Evolutionary conservation across 2,329 filamentous ascomycete species (phyloP).

Genomic region (Aspergillus fumigatiaffinis): DNA sequence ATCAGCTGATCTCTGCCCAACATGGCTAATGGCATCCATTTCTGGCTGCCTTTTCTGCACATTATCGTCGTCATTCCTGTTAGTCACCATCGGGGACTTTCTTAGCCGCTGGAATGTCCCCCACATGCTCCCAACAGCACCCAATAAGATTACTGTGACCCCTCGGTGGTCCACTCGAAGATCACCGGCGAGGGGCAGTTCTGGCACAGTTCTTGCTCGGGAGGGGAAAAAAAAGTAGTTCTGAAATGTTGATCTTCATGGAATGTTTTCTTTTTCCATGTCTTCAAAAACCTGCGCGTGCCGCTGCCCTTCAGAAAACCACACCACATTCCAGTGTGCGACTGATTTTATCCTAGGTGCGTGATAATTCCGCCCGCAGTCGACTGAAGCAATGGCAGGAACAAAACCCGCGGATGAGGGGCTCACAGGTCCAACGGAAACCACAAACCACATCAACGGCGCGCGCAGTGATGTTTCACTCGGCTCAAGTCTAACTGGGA

Average conservation of each 20-base stretch:
- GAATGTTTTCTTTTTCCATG: neutral
- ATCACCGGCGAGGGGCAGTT: neutral
- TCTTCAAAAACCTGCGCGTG: neutral
- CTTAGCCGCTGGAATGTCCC: neutral
- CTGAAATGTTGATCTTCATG: neutral
- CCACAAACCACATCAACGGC: neutral
- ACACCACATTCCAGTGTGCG: neutral
- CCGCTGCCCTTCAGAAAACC: neutral
- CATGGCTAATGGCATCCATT: neutral
- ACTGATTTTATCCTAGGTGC: slow-evolving; percentile 8
- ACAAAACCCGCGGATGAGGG: slow-evolving; percentile 7
- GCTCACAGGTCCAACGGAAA: neutral
- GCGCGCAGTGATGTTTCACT: neutral
- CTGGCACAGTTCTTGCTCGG: neutral
- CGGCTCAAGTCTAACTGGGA: neutral
- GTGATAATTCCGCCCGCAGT: slow-evolving; percentile 11
- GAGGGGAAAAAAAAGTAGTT: neutral
- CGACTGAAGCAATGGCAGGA: slow-evolving; percentile 14
- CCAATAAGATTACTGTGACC: neutral
- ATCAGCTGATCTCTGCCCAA: neutral
- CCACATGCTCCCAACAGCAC: too few relatives aligned
- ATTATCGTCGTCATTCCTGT: neutral
- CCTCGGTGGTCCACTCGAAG: neutral
- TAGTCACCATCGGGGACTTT: neutral
- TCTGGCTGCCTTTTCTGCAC: neutral